A percentile compares a stretch with the other conserved stretches of the same genome.
These are phyloP conservation scores for Thelonectria blattea DNA, from an alignment of 2,329 filamentous ascomycete species.

Conservation along the genomic window DNA sequence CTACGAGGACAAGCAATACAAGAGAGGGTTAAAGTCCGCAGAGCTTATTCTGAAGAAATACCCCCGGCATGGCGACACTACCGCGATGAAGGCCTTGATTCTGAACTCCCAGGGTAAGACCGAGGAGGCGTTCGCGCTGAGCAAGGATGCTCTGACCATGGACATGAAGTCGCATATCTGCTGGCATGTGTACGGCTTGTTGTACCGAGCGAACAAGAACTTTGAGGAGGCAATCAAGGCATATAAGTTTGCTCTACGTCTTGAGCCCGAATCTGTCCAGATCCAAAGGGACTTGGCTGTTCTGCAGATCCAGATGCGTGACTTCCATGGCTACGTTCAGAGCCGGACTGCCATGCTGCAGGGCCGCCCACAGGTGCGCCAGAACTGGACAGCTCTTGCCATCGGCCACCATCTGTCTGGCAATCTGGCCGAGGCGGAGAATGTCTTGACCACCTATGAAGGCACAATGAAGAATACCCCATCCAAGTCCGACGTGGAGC, in stretches of 20 bases:
- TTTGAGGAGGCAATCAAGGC: slow-evolving; percentile 99
- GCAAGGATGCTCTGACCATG: slow-evolving; percentile 88
- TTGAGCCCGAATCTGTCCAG: slow-evolving; percentile 93
- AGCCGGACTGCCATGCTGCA: slow-evolving; percentile 89
- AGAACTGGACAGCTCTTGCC: slow-evolving; percentile 98
- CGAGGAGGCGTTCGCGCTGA: slow-evolving; percentile 91
- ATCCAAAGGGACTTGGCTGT: slow-evolving; percentile 94
- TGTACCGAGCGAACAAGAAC: slow-evolving; percentile 94
- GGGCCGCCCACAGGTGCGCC: slow-evolving; percentile 77
- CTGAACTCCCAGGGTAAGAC: slow-evolving; percentile 91
- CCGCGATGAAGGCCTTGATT: slow-evolving; percentile 98
- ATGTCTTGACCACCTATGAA: slow-evolving; percentile 89
- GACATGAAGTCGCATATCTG: slow-evolving; percentile 99
- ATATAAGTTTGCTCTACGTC: slow-evolving; percentile 91
- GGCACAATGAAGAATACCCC: slow-evolving; percentile 86
- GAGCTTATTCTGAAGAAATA: slow-evolving; percentile 96
- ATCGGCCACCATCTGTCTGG: slow-evolving; percentile 92
- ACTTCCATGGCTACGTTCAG: slow-evolving; percentile 91
- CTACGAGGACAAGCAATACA: slow-evolving; percentile 99
- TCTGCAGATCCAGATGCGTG: slow-evolving; percentile 94
- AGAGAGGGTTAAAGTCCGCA: slow-evolving; percentile 88
- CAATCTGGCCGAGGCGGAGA: slow-evolving; percentile 84
- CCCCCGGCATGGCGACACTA: slow-evolving; percentile 95
- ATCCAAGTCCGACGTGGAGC: slow-evolving; percentile 80
- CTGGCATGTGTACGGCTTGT: slow-evolving; percentile 97